Percentiles rank a stretch among this genome's conserved stretches.
phyloP scores from a whole-genome alignment of 2,329 filamentous ascomycete genomes.

The Myriosclerotinia scirpicola region DNA sequence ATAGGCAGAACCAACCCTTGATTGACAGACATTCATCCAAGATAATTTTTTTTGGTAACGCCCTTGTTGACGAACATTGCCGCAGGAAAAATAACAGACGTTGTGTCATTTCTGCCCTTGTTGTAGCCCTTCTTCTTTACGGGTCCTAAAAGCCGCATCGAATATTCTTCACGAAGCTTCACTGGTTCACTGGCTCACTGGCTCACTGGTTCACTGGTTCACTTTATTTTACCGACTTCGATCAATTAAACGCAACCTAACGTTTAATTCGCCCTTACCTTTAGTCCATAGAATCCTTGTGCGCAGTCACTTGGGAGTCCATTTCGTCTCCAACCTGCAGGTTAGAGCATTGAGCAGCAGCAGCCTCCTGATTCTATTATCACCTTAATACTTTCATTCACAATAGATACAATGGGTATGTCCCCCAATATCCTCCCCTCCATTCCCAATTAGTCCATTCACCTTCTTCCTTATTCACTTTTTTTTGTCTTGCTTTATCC shows the following conservation, averaged over 20 bases:
- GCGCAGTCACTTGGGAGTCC: conserved; percentile 23
- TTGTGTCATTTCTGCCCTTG: conserved; percentile 24
- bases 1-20: conserved; percentile 22
- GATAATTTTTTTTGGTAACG: conserved; percentile 10
- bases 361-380: conserved; percentile 25
- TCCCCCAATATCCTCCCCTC: conserved; percentile 19
- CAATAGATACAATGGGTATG: conserved; percentile 26
- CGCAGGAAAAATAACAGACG: conserved; percentile 23
- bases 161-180: conserved; percentile 14
- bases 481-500: conserved; percentile 16
- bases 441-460: conserved; percentile 23
- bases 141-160: conserved; percentile 22
- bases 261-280: conserved; percentile 24
- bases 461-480: conserved; percentile 24
- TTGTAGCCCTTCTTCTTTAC: conserved; percentile 22
- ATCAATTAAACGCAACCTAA: conserved; percentile 24
- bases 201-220: conserved; percentile 24
- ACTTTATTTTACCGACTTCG: conserved; percentile 19
- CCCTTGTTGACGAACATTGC: conserved; percentile 25
- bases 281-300: conserved; percentile 25
- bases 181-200: conserved; percentile 23
- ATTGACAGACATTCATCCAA: background rate
- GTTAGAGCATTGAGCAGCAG: conserved; percentile 26
- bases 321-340: conserved; percentile 26
- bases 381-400: conserved; percentile 24